phyloP scores from a whole-genome alignment of 169 alveolate species.

The Plasmodium blacklocki region DNA sequence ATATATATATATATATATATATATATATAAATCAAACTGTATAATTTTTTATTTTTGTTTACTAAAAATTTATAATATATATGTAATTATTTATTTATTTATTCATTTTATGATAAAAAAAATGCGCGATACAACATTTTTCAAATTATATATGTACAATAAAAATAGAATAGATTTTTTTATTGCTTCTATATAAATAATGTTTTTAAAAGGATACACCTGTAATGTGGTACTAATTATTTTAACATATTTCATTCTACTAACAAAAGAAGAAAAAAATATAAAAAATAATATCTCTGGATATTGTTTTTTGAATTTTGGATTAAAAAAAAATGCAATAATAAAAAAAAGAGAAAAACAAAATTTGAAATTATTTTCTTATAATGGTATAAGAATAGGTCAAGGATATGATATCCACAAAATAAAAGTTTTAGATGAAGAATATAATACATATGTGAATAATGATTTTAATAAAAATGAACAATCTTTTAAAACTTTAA shows the following conservation, averaged over 20 bases:
- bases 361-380: background rate
- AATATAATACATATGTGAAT: constrained; percentile 55
- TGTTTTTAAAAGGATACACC: constrained; percentile 3
- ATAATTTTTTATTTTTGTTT: too few species aligned
- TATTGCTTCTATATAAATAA: background rate
- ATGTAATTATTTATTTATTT: too few species aligned
- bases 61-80: too few species aligned
- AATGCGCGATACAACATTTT: too few species aligned
- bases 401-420: constrained; percentile 87
- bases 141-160: too few species aligned
- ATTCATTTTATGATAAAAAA: too few species aligned
- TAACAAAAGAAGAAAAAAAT: constrained; percentile 2
- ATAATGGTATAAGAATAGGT: constrained; percentile 76
- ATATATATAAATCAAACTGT: background rate
- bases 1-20: background rate
- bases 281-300: constrained; percentile 5
- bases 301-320: background rate
- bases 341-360: constrained; percentile 1
- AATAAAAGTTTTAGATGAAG: constrained; percentile 75
- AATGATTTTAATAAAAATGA: constrained; percentile 62
- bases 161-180: too few species aligned
- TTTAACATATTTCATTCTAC: background rate
- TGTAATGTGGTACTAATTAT: background rate
- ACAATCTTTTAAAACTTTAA: constrained; percentile 78
- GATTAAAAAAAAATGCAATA: constrained; percentile 1